phyloP scores from a whole-genome alignment of 257 asterid genomes.

The Solanum pinnatisectum region DNA sequence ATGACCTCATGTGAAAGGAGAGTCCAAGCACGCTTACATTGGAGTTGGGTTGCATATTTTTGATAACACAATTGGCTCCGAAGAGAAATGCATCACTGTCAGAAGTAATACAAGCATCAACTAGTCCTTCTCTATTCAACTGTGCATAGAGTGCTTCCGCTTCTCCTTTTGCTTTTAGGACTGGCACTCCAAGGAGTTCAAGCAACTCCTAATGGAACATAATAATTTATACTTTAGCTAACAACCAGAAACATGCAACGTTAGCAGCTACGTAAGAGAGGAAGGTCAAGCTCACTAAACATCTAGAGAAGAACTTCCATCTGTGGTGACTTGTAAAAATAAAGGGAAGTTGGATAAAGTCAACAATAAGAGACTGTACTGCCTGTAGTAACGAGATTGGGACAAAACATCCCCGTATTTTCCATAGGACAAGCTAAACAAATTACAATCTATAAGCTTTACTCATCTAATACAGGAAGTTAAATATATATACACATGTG shows the following conservation, averaged over 20 bases:
- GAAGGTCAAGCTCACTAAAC: not conserved
- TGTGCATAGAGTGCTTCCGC: slow-evolving; percentile 98
- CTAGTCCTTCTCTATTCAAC: slow-evolving; percentile 67
- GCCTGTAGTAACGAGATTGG: not conserved
- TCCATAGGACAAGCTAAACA: not conserved
- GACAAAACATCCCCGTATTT: not conserved
- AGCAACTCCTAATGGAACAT: slow-evolving; percentile 59
- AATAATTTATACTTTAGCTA: not conserved
- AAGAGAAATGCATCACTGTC: slow-evolving; percentile 88
- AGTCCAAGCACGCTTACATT: slow-evolving; percentile 37
- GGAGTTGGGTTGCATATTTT: slow-evolving; percentile 61
- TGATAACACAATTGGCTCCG: slow-evolving; percentile 78
- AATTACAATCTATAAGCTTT: not conserved
- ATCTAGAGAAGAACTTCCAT: not conserved
- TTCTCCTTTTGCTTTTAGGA: slow-evolving; percentile 75
- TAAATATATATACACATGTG: not conserved
- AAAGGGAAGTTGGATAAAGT: not conserved
- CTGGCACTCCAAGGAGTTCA: slow-evolving; percentile 85
- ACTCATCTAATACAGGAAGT: not conserved
- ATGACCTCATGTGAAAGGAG: not conserved
- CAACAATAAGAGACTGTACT: not conserved
- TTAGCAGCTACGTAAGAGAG: not conserved
- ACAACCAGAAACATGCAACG: not conserved
- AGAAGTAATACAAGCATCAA: slow-evolving; percentile 93
- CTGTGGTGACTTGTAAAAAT: not conserved